A percentile compares a stretch with the other conserved stretches of the same genome.
phyloP scores from a whole-genome alignment of 169 alveolate species.

The Cyclospora cayetanensis region DNA sequence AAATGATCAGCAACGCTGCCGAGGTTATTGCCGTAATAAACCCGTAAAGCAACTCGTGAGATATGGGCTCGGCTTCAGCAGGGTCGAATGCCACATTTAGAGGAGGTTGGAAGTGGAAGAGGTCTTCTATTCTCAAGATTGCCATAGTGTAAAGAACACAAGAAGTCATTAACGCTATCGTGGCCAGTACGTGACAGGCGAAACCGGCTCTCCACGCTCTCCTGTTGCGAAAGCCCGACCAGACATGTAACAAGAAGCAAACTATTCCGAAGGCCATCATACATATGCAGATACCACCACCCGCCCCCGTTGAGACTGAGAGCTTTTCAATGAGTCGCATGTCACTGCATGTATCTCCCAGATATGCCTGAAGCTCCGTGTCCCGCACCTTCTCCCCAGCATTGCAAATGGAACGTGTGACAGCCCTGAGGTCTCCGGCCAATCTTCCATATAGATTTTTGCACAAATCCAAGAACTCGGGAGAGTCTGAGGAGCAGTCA shows the following conservation, averaged over 20 bases:
- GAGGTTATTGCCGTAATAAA: background rate
- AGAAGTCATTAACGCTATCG: background rate
- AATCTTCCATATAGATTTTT: background rate
- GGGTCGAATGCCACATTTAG: slow-evolving; percentile 47
- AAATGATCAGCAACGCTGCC: background rate
- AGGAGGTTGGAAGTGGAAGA: slow-evolving; percentile 31
- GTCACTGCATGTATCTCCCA: slow-evolving; percentile 22
- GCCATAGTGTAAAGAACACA: background rate
- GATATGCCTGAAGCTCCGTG: slow-evolving; percentile 1
- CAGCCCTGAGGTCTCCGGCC: slow-evolving; percentile 46
- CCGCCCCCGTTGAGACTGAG: background rate
- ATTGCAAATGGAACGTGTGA: slow-evolving; percentile 16
- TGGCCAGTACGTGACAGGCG: background rate
- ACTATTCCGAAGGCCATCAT: background rate
- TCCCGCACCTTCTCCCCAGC: slow-evolving; percentile 19
- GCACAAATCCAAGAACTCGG: slow-evolving; percentile 9
- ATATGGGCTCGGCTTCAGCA: slow-evolving; percentile 15
- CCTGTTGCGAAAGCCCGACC: slow-evolving; percentile 23
- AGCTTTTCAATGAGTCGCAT: slow-evolving; percentile 40
- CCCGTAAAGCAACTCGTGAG: slow-evolving; percentile 43
- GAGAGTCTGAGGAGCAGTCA: slow-evolving; percentile 46
- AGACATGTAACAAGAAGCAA: background rate
- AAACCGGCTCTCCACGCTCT: slow-evolving; percentile 23
- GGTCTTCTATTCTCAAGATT: background rate
- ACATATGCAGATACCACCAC: background rate